Percentiles rank a stretch among this genome's conserved stretches.
Conservation (phyloP, 129 eudicot species). For the Arctium minus region DNA sequence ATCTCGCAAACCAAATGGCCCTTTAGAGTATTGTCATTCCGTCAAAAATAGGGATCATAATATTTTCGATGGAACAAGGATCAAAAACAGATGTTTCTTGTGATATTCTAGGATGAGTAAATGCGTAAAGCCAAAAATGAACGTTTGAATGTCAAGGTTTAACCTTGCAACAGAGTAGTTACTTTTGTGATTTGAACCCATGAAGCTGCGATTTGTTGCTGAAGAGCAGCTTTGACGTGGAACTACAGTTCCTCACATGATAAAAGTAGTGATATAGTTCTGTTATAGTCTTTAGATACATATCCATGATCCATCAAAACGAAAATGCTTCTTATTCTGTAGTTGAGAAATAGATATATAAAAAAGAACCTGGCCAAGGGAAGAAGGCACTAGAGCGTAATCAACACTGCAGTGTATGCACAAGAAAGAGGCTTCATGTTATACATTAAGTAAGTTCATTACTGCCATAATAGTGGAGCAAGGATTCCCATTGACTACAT, state of each 20-base stretch:
- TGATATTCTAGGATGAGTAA: not conserved
- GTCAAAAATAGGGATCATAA: not conserved
- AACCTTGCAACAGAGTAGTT: not conserved
- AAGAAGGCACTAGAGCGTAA: not conserved
- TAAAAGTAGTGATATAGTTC: not conserved
- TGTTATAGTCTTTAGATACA: not conserved
- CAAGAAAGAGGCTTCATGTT: not conserved
- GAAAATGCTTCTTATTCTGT: not conserved
- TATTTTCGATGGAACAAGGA: not conserved
- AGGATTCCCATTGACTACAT: not conserved
- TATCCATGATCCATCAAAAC: not conserved
- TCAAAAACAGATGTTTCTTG: not conserved
- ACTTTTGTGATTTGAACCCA: not conserved
- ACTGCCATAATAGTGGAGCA: not conserved
- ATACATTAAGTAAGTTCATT: not conserved
- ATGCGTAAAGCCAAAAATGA: not conserved
- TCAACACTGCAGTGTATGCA: not conserved
- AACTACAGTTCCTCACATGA: not conserved
- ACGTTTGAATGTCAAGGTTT: not conserved
- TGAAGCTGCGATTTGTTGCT: not conserved
- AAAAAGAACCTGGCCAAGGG: not conserved
- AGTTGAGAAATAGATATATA: not conserved
- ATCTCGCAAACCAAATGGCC: too few relatives aligned
- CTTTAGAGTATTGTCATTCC: not conserved
- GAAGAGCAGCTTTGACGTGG: not conserved